Percentiles rank a stretch among this genome's conserved stretches.
These are phyloP conservation scores for Trypethelium eluteriae DNA, from an alignment of 495 filamentous ascomycete genomes.

Conservation along the genomic window DNA sequence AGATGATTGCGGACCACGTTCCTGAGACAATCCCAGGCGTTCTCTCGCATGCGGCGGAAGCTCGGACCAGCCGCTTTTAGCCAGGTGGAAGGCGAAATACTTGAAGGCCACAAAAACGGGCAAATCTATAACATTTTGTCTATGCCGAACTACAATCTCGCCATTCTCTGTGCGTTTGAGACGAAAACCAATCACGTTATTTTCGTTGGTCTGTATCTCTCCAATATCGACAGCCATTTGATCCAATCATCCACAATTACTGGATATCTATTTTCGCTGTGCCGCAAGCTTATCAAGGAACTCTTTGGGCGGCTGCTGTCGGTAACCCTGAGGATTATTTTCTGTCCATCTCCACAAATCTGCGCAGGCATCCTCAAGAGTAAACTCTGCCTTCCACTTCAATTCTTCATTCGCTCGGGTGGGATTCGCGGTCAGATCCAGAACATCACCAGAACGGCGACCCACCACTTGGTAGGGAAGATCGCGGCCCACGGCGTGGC, in stretches of 20 bases:
- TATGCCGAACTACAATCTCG: background rate
- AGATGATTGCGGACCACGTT: background rate
- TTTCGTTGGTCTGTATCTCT: background rate
- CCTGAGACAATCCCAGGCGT: background rate
- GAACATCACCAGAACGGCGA: constrained; percentile 78
- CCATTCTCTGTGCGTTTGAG: background rate
- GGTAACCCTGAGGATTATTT: constrained; percentile 93
- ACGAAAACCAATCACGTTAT: background rate
- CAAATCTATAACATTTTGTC: background rate
- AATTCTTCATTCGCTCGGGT: constrained; percentile 79
- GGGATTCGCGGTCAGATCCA: constrained; percentile 91
- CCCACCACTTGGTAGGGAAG: constrained; percentile 80
- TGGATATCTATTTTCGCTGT: constrained; percentile 33
- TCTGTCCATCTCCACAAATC: constrained; percentile 92
- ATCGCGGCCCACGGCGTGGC: constrained; percentile 70
- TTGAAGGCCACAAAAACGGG: background rate
- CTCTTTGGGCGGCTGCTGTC: constrained; percentile 78
- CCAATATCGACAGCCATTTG: background rate
- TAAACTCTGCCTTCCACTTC: constrained; percentile 82
- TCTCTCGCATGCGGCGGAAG: background rate
- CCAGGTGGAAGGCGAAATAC: too few species aligned
- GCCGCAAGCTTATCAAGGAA: constrained; percentile 65
- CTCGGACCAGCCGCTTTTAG: background rate
- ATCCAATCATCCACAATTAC: background rate
- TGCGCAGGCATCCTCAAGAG: constrained; percentile 84